Evolutionary conservation across 1,139 yeast species (phyloP).

Genomic region (Geotrichum phurueaensis): DNA sequence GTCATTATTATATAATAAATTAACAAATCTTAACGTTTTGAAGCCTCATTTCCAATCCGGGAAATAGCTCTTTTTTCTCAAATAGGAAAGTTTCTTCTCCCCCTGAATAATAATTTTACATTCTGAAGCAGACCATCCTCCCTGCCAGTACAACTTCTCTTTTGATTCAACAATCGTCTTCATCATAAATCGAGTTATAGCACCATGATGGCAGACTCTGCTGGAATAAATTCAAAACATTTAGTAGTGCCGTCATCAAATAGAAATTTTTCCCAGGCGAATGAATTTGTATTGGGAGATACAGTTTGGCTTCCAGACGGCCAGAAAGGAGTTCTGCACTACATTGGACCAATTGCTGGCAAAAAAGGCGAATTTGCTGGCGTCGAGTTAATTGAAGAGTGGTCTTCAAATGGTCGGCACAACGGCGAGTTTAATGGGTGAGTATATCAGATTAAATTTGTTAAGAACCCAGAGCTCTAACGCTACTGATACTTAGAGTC

Average conservation of each 20-base stretch:
- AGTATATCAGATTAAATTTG: conserved; percentile 48
- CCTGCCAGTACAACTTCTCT: background rate
- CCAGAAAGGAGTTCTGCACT: conserved; percentile 57
- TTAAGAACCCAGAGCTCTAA: conserved; percentile 30
- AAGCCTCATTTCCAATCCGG: background rate
- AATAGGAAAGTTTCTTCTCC: background rate
- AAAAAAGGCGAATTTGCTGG: conserved; percentile 81
- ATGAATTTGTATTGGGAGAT: conserved; percentile 32
- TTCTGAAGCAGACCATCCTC: background rate
- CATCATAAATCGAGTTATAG: background rate
- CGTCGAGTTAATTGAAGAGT: conserved; percentile 66
- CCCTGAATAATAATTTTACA: background rate
- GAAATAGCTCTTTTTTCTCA: background rate
- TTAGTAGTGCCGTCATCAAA: background rate
- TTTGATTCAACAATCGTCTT: background rate
- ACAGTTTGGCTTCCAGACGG: conserved; percentile 39
- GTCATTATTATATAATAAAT: background rate
- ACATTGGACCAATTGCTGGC: conserved; percentile 66
- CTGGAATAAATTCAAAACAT: background rate
- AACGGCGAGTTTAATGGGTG: conserved; percentile 58
- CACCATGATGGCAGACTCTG: background rate
- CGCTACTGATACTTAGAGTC: background rate
- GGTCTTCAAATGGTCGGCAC: conserved; percentile 65
- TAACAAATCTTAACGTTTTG: background rate
- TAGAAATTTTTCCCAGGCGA: background rate